Evolutionary conservation across 1,284 basidiomycete genomes (phyloP).

Genomic region (Malassezia slooffiae): DNA sequence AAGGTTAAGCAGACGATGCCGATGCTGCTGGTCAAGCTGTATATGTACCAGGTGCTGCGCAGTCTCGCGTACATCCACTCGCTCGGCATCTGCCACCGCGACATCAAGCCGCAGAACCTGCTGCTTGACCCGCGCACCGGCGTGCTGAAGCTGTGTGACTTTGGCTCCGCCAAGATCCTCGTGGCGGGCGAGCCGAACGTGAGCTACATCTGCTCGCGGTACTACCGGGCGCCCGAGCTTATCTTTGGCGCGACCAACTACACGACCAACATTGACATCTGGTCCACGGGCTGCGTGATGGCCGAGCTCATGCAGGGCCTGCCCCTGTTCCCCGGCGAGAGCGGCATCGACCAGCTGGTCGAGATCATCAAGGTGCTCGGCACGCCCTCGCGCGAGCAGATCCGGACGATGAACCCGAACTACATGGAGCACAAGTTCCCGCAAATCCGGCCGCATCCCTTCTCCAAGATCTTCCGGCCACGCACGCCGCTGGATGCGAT

Average conservation of each 20-base stretch:
- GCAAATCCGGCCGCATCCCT: slow-evolving; percentile 75
- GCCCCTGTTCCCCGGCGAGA: slow-evolving; percentile 96
- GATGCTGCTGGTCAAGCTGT: slow-evolving; percentile 95
- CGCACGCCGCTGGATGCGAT: slow-evolving; percentile 92
- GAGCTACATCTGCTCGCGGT: slow-evolving; percentile 98
- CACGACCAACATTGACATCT: slow-evolving; percentile 99
- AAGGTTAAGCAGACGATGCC: slow-evolving; percentile 99
- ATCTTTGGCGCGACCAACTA: slow-evolving; percentile 99
- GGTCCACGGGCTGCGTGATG: slow-evolving; percentile 99
- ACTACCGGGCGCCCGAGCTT: slow-evolving; percentile 97
- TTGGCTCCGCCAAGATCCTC: slow-evolving; percentile 96
- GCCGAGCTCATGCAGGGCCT: slow-evolving; percentile 98
- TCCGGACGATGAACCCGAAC: slow-evolving; percentile 99
- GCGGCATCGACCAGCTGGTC: slow-evolving; percentile 96
- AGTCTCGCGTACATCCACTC: slow-evolving; percentile 97
- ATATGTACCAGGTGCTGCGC: slow-evolving; percentile 94
- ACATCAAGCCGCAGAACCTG: slow-evolving; percentile 98
- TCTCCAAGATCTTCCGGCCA: slow-evolving; percentile 82
- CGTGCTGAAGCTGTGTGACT: slow-evolving; percentile 94
- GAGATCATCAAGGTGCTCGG: slow-evolving; percentile 99
- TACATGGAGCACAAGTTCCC: slow-evolving; percentile 99
- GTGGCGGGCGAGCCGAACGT: slow-evolving; percentile 97
- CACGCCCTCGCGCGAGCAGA: slow-evolving; percentile 94
- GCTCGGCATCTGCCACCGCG: slow-evolving; percentile 75
- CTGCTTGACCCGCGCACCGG: slow-evolving; percentile 92